A percentile compares a stretch with the other conserved stretches of the same genome.
Evolutionary conservation across 176 grass and related monocot species (phyloP).

Genomic region (Alopecurus myosuroides): DNA sequence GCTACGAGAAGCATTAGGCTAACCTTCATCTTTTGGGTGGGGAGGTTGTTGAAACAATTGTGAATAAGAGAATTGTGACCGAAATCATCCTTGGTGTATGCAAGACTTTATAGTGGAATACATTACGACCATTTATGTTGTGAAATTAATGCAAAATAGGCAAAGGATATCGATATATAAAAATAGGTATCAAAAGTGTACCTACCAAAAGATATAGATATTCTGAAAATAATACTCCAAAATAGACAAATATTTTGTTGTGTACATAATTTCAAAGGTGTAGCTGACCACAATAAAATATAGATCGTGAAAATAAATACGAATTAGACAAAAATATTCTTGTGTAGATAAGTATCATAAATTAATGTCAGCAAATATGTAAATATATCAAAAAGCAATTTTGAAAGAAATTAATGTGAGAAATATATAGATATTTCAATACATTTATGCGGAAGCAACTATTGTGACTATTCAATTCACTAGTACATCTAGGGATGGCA

Average conservation of each 20-base stretch:
- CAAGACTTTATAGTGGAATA: not conserved
- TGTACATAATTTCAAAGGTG: not conserved
- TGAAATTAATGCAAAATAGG: not conserved
- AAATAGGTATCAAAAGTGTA: not conserved
- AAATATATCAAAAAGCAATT: too few relatives aligned
- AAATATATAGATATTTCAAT: too few relatives aligned
- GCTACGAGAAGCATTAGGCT: not conserved
- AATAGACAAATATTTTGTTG: not conserved
- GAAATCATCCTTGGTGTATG: not conserved
- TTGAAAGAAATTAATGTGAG: too few relatives aligned
- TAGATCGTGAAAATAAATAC: not conserved
- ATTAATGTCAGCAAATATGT: too few relatives aligned
- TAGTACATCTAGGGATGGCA: too few relatives aligned
- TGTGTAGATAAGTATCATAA: too few relatives aligned
- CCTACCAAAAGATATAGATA: not conserved
- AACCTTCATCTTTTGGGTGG: not conserved
- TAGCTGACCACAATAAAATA: not conserved
- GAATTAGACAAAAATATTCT: not conserved
- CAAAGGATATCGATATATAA: not conserved
- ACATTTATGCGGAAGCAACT: too few relatives aligned
- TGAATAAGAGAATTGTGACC: not conserved
- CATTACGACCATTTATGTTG: not conserved
- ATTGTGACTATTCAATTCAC: too few relatives aligned
- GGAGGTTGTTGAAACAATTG: not conserved
- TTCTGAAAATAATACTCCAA: not conserved